These are phyloP conservation scores for Cordyceps fumosorosea DNA, from an alignment of 2,329 filamentous ascomycete genomes.

Conservation along the genomic window DNA sequence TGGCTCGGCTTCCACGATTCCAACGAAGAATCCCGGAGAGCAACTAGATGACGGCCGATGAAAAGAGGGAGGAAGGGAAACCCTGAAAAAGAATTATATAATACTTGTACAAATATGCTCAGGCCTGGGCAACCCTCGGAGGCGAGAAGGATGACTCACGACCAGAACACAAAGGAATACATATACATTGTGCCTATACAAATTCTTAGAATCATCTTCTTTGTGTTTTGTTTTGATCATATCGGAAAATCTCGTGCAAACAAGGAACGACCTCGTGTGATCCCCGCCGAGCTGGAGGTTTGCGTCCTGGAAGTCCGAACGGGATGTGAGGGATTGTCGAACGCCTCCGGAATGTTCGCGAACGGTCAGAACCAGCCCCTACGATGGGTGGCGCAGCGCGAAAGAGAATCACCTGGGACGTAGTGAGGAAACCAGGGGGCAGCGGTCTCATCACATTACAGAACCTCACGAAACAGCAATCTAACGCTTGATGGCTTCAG, in stretches of 20 bases:
- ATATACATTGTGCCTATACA: neutral
- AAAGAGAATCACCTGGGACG: neutral
- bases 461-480: slow-evolving; percentile 2
- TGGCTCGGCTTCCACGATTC: slow-evolving; percentile 61
- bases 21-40: slow-evolving; percentile 19
- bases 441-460: neutral
- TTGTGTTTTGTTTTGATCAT: neutral
- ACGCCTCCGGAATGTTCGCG: neutral
- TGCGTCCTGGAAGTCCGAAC: neutral
- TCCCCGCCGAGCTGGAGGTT: neutral
- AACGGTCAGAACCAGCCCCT: neutral
- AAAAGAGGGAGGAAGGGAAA: neutral
- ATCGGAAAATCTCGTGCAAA: neutral
- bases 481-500: neutral
- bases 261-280: neutral
- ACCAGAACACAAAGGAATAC: slow-evolving; percentile 1
- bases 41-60: slow-evolving; percentile 20
- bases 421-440: neutral
- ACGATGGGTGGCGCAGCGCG: neutral
- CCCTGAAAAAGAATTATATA: neutral
- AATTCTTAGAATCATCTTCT: neutral
- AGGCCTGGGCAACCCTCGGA: neutral
- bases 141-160: neutral
- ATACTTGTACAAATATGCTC: slow-evolving; percentile 11
- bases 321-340: neutral